Evolutionary conservation across 441 rosid genomes (phyloP).

Genomic region (Geranium incanum): DNA sequence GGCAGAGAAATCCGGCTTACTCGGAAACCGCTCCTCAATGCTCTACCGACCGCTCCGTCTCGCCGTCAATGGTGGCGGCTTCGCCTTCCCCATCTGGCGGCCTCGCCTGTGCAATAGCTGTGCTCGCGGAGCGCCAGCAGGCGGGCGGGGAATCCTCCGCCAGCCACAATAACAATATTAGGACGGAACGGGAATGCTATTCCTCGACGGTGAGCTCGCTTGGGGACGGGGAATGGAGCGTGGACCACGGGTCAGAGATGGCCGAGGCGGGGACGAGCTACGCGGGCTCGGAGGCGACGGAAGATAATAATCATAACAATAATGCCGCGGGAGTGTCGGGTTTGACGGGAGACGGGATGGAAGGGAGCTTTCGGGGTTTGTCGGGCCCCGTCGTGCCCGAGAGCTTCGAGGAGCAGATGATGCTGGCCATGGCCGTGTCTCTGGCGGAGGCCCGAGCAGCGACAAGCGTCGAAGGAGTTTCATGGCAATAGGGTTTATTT

Average conservation of each 20-base stretch:
- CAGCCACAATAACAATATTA: slow-evolving; percentile 28
- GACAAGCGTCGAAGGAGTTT: slow-evolving; percentile 40
- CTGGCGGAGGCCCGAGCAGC: slow-evolving; percentile 67
- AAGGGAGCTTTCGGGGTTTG: slow-evolving; percentile 31
- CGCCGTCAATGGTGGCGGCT: slow-evolving; percentile 36
- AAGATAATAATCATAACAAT: slow-evolving; percentile 16
- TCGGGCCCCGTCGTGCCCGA: slow-evolving; percentile 56
- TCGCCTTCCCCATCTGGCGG: slow-evolving; percentile 75
- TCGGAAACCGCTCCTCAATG: slow-evolving; percentile 39
- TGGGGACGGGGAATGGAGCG: slow-evolving; percentile 40
- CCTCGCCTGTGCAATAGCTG: slow-evolving; percentile 78
- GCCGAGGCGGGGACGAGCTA: slow-evolving; percentile 67
- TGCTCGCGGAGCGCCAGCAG: slow-evolving; percentile 89
- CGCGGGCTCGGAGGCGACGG: slow-evolving; percentile 46
- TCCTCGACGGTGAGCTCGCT: slow-evolving; percentile 27
- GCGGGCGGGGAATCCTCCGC: slow-evolving; percentile 46
- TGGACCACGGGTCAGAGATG: slow-evolving; percentile 41
- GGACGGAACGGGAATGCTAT: slow-evolving; percentile 33
- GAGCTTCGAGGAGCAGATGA: slow-evolving; percentile 93
- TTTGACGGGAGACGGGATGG: slow-evolving; percentile 29
- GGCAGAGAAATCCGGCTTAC: slow-evolving; percentile 32
- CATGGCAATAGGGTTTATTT: slow-evolving; percentile 55
- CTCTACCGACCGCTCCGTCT: slow-evolving; percentile 34
- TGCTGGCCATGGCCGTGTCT: slow-evolving; percentile 92
- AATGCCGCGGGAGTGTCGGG: slow-evolving; percentile 24